These are phyloP conservation scores for Ceratocystiopsis sp. DNA, from an alignment of 2,329 filamentous ascomycete genomes.

Conservation along the genomic window DNA sequence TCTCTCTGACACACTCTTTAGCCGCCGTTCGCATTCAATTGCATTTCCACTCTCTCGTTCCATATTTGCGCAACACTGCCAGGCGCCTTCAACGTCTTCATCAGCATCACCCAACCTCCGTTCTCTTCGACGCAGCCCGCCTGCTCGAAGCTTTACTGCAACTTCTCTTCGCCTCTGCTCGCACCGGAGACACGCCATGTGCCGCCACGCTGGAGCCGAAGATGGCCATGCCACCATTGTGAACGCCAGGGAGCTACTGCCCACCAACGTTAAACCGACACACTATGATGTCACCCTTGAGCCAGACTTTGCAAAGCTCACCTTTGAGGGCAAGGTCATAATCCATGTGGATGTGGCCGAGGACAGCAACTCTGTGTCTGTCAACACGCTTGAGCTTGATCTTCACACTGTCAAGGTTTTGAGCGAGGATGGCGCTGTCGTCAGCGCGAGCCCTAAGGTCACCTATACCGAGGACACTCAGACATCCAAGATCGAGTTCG, in stretches of 20 bases:
- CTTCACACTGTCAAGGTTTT: constrained; percentile 55
- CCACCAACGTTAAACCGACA: constrained; percentile 75
- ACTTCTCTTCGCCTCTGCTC: constrained; percentile 44
- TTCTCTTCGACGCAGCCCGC: background rate
- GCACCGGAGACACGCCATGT: constrained; percentile 56
- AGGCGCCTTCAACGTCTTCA: too few relatives aligned
- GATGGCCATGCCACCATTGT: constrained; percentile 19
- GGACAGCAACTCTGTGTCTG: constrained; percentile 67
- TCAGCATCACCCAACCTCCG: background rate
- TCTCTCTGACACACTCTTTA: too few relatives aligned
- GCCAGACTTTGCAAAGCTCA: constrained; percentile 75
- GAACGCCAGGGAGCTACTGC: constrained; percentile 57
- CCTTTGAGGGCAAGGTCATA: constrained; percentile 66
- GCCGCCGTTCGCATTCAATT: too few relatives aligned
- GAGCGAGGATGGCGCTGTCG: constrained; percentile 35
- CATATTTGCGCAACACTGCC: background rate
- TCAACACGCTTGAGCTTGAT: constrained; percentile 77
- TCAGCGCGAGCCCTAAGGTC: constrained; percentile 48
- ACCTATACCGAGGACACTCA: constrained; percentile 66
- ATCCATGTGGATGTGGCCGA: constrained; percentile 80
- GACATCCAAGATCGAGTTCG: constrained; percentile 65
- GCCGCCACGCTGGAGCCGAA: constrained; percentile 28
- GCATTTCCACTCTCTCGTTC: background rate
- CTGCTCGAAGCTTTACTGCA: background rate
- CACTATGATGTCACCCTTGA: constrained; percentile 90